A percentile compares a stretch with the other conserved stretches of the same genome.
Evolutionary conservation across 148 eudicot species (phyloP).

Genomic region (Oxyria digyna): DNA sequence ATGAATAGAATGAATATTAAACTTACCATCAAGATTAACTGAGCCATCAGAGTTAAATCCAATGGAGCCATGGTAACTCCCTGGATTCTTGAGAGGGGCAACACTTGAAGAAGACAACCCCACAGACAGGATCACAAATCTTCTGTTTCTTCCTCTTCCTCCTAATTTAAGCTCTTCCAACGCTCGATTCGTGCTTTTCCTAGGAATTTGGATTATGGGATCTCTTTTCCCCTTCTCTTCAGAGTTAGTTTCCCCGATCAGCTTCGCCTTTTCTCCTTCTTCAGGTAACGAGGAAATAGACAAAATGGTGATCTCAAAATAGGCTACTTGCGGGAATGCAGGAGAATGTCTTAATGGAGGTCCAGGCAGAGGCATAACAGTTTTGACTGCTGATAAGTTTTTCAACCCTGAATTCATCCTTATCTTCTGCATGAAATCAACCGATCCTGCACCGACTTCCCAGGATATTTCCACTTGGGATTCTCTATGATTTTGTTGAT

Average conservation of each 20-base stretch:
- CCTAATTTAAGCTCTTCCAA: too few relatives aligned
- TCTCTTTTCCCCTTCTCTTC: too few relatives aligned
- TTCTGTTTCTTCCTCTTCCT: not conserved
- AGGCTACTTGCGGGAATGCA: conserved; percentile 73
- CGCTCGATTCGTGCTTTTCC: too few relatives aligned
- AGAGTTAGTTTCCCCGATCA: not conserved
- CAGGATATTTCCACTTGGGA: conserved; percentile 38
- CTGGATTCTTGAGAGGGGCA: conserved; percentile 32
- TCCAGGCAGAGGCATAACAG: conserved; percentile 71
- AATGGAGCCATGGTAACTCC: conserved; percentile 43
- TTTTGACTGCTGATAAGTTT: conserved; percentile 22
- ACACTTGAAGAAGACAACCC: conserved; percentile 35
- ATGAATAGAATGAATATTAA: too few relatives aligned
- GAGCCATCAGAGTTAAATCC: conserved; percentile 63
- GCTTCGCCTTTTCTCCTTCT: conserved; percentile 2
- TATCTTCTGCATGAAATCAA: conserved; percentile 68
- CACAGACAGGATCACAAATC: conserved; percentile 15
- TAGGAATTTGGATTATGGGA: too few relatives aligned
- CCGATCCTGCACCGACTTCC: conserved; percentile 63
- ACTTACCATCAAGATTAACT: conserved; percentile 43
- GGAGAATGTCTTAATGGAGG: conserved; percentile 33
- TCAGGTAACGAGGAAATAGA: not conserved
- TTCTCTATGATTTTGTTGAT: conserved; percentile 14
- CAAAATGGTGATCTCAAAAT: conserved; percentile 56
- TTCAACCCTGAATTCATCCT: conserved; percentile 27